Evolutionary conservation across 345 rosid species (phyloP).

Genomic region (Kandelia obovata): DNA sequence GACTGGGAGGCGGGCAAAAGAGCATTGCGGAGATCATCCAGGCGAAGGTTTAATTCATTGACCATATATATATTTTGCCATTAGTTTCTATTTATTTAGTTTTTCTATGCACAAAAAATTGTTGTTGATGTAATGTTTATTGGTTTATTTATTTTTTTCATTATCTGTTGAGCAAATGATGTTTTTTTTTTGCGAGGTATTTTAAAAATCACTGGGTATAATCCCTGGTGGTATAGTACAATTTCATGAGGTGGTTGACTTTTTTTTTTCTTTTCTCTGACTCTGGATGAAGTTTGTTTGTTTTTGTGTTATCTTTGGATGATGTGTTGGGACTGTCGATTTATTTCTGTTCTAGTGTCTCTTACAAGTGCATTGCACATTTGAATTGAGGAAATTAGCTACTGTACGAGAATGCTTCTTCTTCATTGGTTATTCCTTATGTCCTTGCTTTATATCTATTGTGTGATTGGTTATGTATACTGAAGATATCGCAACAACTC

Average conservation of each 20-base stretch:
- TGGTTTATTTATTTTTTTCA: not conserved
- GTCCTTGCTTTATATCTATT: too few relatives aligned
- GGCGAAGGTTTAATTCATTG: slow-evolving; percentile 39
- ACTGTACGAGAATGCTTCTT: too few relatives aligned
- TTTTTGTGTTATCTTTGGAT: not conserved
- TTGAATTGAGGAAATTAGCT: too few relatives aligned
- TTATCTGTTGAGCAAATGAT: not conserved
- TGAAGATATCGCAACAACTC: not conserved
- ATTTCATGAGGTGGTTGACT: not conserved
- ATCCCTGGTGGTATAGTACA: not conserved
- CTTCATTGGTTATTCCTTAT: too few relatives aligned
- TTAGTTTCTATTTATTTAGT: slow-evolving; percentile 1
- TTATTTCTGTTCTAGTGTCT: not conserved
- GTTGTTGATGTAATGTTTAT: not conserved
- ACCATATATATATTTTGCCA: not conserved
- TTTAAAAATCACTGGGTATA: not conserved
- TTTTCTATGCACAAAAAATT: not conserved
- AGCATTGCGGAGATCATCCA: slow-evolving; percentile 85
- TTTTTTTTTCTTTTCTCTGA: not conserved
- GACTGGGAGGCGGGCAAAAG: slow-evolving; percentile 67
- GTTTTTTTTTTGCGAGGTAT: not conserved
- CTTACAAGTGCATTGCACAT: not conserved
- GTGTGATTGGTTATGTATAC: too few relatives aligned
- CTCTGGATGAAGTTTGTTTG: not conserved
- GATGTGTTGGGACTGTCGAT: not conserved